Evolutionary conservation across 2,329 filamentous ascomycete species (phyloP).

Genomic region (Graphilbum fragrans): DNA sequence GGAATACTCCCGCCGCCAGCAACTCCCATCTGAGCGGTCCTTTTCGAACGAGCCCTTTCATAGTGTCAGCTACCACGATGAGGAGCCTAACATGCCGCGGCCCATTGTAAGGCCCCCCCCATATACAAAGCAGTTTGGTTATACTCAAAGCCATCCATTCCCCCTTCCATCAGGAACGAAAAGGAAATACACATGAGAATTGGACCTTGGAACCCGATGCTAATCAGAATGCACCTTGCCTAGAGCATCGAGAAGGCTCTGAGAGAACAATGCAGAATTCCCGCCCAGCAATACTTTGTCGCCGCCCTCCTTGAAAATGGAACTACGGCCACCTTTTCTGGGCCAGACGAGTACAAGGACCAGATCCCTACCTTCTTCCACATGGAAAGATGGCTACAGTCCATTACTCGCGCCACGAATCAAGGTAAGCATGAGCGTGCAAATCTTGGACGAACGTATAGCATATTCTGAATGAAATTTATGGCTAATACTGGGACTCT

Average conservation of each 20-base stretch:
- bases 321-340: slow-evolving; percentile 30
- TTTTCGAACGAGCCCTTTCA: slow-evolving; percentile 6
- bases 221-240: slow-evolving; percentile 4
- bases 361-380: slow-evolving; percentile 34
- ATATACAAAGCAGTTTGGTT: no score
- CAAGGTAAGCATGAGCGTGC: slow-evolving; percentile 21
- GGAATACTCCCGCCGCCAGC: slow-evolving; percentile 9
- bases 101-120: slow-evolving; percentile 12
- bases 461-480: neutral
- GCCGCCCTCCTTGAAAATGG: slow-evolving; percentile 37
- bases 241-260: slow-evolving; percentile 34
- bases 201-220: no score
- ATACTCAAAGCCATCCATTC: no score
- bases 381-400: slow-evolving; percentile 25
- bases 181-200: neutral
- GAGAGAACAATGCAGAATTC: slow-evolving; percentile 38
- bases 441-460: no score
- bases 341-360: slow-evolving; percentile 26
- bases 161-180: neutral
- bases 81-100: slow-evolving; percentile 9
- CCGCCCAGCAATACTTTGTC: slow-evolving; percentile 38
- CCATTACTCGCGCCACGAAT: slow-evolving; percentile 19
- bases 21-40: slow-evolving; percentile 12
- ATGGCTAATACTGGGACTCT: neutral
- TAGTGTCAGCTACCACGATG: slow-evolving; percentile 9